Evolutionary conservation across 345 rosid genomes (phyloP).

Genomic region (Eutrema yunnanense): DNA sequence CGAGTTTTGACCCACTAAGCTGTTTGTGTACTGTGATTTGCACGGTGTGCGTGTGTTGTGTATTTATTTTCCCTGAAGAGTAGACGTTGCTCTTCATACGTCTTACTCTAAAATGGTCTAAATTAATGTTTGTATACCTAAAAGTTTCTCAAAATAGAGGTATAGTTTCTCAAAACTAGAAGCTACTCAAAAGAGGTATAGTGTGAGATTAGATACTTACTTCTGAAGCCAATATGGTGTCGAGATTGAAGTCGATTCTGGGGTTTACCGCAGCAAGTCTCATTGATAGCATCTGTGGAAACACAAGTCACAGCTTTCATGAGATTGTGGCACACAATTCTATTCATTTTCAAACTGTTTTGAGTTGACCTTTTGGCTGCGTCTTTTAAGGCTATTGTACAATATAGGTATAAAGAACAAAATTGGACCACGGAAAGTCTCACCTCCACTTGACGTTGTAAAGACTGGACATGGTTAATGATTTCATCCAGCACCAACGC

Average conservation of each 20-base stretch:
- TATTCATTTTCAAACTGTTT: neutral
- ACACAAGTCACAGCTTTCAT: constrained; percentile 17
- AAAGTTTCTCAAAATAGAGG: constrained; percentile 4
- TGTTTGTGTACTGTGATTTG: constrained; percentile 17
- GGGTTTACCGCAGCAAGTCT: constrained; percentile 91
- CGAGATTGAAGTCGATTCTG: constrained; percentile 70
- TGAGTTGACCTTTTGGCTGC: constrained; percentile 19
- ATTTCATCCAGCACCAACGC: constrained; percentile 93
- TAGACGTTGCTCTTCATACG: constrained; percentile 23
- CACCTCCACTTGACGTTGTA: constrained; percentile 98
- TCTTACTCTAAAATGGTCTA: constrained; percentile 23
- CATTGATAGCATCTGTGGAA: constrained; percentile 87
- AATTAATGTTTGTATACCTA: constrained; percentile 12
- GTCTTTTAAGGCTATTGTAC: constrained; percentile 8
- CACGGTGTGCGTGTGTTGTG: constrained; percentile 6
- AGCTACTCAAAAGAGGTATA: constrained; percentile 8
- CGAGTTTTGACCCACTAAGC: constrained; percentile 29
- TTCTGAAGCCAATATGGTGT: constrained; percentile 63
- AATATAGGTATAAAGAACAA: constrained; percentile 3
- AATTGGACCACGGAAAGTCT: constrained; percentile 32
- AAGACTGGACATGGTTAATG: constrained; percentile 86
- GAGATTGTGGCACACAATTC: constrained; percentile 2
- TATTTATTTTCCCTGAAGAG: constrained; percentile 11
- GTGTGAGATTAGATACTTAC: constrained; percentile 42
- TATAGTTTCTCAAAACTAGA: neutral